Conservation (phyloP, 2,329 filamentous ascomycete species). For the Diaporthe sp. region DNA sequence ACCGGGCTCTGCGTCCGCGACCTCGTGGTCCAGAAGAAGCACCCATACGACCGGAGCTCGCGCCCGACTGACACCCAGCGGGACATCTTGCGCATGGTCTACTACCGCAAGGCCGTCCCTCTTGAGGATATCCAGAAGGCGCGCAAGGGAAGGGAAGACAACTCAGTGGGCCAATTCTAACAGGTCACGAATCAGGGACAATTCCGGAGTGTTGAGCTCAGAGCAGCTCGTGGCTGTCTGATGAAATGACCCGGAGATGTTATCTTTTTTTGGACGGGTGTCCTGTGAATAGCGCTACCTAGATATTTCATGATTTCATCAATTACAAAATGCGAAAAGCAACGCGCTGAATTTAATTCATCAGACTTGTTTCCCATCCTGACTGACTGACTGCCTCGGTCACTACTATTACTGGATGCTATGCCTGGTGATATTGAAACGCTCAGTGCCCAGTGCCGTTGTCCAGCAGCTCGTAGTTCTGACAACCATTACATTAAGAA, state of each 20-base stretch:
- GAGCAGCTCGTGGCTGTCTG: neutral
- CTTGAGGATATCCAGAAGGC: constrained; percentile 17
- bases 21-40: neutral
- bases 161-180: neutral
- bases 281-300: neutral
- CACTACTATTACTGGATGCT: no score
- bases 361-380: neutral
- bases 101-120: constrained; percentile 13
- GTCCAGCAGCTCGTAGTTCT: neutral
- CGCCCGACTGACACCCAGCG: neutral
- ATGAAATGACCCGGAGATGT: neutral
- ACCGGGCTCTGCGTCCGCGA: neutral
- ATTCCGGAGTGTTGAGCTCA: no score
- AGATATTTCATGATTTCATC: neutral
- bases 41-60: neutral
- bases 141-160: neutral
- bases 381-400: neutral
- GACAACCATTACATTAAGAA: no score
- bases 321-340: neutral
- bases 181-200: neutral
- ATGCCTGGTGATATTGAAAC: neutral
- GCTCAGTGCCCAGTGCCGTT: neutral
- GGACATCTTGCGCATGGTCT: neutral
- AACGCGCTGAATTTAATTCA: neutral
- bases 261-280: neutral